These are phyloP conservation scores for Ceratocystis alfenasii DNA, from an alignment of 2,329 filamentous ascomycete genomes.

Conservation along the genomic window DNA sequence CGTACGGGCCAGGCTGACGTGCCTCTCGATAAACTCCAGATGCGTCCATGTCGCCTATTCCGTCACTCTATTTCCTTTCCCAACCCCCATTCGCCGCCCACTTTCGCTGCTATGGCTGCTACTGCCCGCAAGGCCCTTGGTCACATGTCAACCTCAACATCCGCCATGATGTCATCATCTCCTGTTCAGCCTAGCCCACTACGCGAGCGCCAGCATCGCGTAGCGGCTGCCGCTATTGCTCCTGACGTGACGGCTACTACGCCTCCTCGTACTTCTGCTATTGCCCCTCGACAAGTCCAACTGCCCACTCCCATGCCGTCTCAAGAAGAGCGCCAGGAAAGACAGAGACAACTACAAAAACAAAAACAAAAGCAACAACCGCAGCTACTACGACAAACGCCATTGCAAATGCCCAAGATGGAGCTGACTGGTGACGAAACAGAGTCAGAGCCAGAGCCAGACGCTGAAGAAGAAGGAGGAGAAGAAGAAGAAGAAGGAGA, in stretches of 20 bases:
- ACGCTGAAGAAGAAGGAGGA: neutral
- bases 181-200: constrained; percentile 14
- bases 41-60: constrained; percentile 44
- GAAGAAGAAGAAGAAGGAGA: neutral
- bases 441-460: constrained; percentile 26
- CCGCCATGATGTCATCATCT: constrained; percentile 16
- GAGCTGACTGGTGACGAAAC: constrained; percentile 19
- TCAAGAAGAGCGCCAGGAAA: constrained; percentile 3
- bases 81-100: constrained; percentile 45
- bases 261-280: neutral
- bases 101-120: constrained; percentile 2
- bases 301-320: constrained; percentile 14
- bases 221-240: neutral
- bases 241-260: neutral
- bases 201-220: constrained; percentile 5
- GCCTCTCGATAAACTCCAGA: constrained; percentile 49
- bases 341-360: neutral
- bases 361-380: neutral
- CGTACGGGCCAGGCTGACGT: constrained; percentile 58
- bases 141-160: neutral
- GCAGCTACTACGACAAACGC: neutral
- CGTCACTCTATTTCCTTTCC: constrained; percentile 52
- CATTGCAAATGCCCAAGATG: neutral
- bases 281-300: constrained; percentile 1
- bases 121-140: neutral